Evolutionary conservation across 1,139 yeast genomes (phyloP), one percentile per base, ranked within the genome.

Genomic region (Starmera stellimalicola): DNA sequence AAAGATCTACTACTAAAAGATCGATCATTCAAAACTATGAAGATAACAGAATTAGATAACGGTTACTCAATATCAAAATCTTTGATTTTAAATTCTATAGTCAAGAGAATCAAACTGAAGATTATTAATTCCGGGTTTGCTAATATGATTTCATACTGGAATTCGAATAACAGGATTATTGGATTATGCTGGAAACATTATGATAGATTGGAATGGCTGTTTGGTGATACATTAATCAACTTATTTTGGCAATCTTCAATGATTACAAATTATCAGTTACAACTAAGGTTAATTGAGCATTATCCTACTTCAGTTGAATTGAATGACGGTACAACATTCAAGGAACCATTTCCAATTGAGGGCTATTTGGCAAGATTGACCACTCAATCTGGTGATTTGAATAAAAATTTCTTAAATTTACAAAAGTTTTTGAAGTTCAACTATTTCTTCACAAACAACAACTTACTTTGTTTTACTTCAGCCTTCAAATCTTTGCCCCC

Each of bases 201-300:
- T 50, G 95, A 84, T 51, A 60, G 87, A 24, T 48, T 84, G 10
- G 93, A 83, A 45, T 85, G 95, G 95, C 57, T 77, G 8, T 54
- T 65, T 31, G 77, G 75, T 28, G 65, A 68, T 30, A 62, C 68
- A 27, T 71, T 73, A 35, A 45, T 65, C 5, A 62, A 77, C 18
- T 54, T 70, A 19, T 60, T 63, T 26, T 60, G 66, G 18, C 55
- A 62, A 7, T 64, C 72, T 64, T 61, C 63, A 1, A 59, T 67
- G 56, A 47, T 45, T 33, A 51, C 51, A 14, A 56, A 69, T 0
- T 70, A 68, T 48, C 71, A 64, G 35, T 54, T 82, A 16, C 87
- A 83, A 44, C 48, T 80, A 10, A 60, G 93, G 31, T 65, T 68
- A n/a, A 57, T 70, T 30, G 45, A 54, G 10, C 70, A 71, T 29